Evolutionary conservation across 306 rosid genomes (phyloP).

Genomic region (Oemleria cerasiformis): DNA sequence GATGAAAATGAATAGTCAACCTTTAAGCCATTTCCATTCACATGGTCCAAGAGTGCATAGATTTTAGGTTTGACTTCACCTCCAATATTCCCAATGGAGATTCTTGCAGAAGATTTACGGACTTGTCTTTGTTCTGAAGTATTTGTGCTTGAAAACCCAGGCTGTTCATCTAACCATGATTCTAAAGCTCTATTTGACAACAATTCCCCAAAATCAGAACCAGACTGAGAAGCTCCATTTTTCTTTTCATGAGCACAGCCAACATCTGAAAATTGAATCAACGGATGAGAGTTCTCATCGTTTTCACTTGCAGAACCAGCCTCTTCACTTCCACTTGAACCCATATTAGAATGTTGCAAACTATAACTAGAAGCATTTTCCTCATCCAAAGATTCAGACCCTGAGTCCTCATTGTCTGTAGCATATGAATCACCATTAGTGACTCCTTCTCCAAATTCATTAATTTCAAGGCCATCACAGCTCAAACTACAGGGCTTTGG

Average conservation of each 20-base stretch:
- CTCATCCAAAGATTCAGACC: slow-evolving; percentile 64
- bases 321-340: slow-evolving; percentile 55
- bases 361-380: slow-evolving; percentile 67
- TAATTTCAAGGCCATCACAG: slow-evolving; percentile 26
- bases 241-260: slow-evolving; percentile 39
- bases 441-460: slow-evolving; percentile 36
- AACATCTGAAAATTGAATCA: slow-evolving; percentile 73
- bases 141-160: slow-evolving; percentile 50
- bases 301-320: slow-evolving; percentile 42
- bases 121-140: slow-evolving; percentile 44
- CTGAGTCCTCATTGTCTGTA: slow-evolving; percentile 55
- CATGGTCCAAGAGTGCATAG: slow-evolving; percentile 70
- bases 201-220: slow-evolving; percentile 57
- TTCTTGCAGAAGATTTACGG: slow-evolving; percentile 73
- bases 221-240: slow-evolving; percentile 52
- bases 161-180: slow-evolving; percentile 85
- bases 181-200: slow-evolving; percentile 79
- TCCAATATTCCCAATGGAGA: slow-evolving; percentile 70
- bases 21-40: slow-evolving; percentile 84
- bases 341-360: slow-evolving; percentile 54
- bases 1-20: slow-evolving; percentile 83
- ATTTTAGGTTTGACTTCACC: slow-evolving; percentile 61
- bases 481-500: slow-evolving; percentile 85
- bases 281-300: slow-evolving; percentile 44
- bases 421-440: slow-evolving; percentile 31